phyloP scores from a whole-genome alignment of 192 early-diverging fungal genomes.

The Obelidium mucronatum region DNA sequence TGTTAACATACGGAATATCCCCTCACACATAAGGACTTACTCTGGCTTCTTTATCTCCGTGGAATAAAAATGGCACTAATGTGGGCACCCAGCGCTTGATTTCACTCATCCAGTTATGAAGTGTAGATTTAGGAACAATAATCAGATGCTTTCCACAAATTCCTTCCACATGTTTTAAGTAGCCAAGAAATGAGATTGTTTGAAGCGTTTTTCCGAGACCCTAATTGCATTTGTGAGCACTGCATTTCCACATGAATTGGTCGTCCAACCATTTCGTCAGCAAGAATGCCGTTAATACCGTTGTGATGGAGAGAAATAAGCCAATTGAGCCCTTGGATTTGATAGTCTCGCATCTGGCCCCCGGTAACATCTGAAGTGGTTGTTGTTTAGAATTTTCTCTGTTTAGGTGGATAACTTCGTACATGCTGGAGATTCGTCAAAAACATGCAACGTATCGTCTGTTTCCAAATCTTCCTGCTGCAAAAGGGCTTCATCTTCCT shows the following conservation, averaged over 20 bases:
- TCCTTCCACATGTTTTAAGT: constrained; percentile 82
- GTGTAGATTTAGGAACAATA: constrained; percentile 95
- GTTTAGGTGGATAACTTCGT: constrained; percentile 7
- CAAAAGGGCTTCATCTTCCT: constrained; percentile 95
- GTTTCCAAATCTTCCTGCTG: constrained; percentile 68
- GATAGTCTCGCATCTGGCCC: constrained; percentile 95
- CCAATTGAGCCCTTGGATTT: constrained; percentile 97
- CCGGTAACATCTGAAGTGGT: constrained; percentile 80
- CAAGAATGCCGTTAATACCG: constrained; percentile 98
- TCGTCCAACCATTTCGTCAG: constrained; percentile 96
- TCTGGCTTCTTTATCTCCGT: constrained; percentile 87
- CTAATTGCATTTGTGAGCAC: too few relatives aligned
- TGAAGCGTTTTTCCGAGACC: constrained; percentile 97
- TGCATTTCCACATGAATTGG: not conserved
- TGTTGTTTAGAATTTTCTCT: not conserved
- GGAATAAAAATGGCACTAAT: constrained; percentile 86
- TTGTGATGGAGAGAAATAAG: constrained; percentile 95
- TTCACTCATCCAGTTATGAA: constrained; percentile 96
- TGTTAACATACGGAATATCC: too few relatives aligned
- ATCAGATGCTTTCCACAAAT: constrained; percentile 90
- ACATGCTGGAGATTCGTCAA: constrained; percentile 92
- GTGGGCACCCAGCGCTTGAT: constrained; percentile 92
- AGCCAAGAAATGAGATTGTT: constrained; percentile 95
- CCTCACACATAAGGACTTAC: constrained; percentile 49
- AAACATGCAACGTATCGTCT: constrained; percentile 62